Evolutionary conservation across 2,329 filamentous ascomycete species (phyloP).

Genomic region (Clonostachys chloroleuca): DNA sequence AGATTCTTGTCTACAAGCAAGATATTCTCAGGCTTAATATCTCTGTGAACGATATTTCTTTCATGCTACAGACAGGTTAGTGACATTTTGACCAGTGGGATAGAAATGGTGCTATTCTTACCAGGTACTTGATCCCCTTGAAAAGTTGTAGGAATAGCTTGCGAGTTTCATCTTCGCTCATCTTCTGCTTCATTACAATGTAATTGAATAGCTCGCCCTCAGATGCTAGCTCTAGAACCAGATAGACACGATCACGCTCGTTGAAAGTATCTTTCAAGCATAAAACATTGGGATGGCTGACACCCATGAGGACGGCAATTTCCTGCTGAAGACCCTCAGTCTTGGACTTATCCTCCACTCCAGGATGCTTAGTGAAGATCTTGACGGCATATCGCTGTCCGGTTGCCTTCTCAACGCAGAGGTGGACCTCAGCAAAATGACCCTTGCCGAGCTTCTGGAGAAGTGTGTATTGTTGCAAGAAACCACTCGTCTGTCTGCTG

Average conservation of each 20-base stretch:
- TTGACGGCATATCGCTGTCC: constrained; percentile 89
- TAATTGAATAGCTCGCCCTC: constrained; percentile 96
- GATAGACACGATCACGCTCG: constrained; percentile 83
- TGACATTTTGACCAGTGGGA: neutral
- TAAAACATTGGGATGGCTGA: constrained; percentile 88
- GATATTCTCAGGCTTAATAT: constrained; percentile 98
- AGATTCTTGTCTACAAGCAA: constrained; percentile 80
- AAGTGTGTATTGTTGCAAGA: constrained; percentile 81
- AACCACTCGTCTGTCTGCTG: constrained; percentile 67
- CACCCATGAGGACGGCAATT: constrained; percentile 94
- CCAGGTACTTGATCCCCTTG: constrained; percentile 90
- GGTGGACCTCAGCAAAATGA: constrained; percentile 90
- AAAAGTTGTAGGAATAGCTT: constrained; percentile 90
- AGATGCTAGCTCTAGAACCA: constrained; percentile 84
- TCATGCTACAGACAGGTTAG: constrained; percentile 64
- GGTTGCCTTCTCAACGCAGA: constrained; percentile 81
- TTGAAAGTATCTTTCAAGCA: constrained; percentile 95
- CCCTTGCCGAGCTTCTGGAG: constrained; percentile 87
- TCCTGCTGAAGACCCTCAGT: constrained; percentile 88
- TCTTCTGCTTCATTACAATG: constrained; percentile 86
- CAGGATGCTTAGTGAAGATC: constrained; percentile 81
- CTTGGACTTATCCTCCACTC: constrained; percentile 79
- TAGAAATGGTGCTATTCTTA: constrained; percentile 36
- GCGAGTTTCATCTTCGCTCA: constrained; percentile 78
- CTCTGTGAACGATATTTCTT: constrained; percentile 92